A percentile compares a stretch with the other conserved stretches of the same genome.
Evolutionary conservation across 306 rosid genomes (phyloP).

Genomic region (Astragalus membranaceus): DNA sequence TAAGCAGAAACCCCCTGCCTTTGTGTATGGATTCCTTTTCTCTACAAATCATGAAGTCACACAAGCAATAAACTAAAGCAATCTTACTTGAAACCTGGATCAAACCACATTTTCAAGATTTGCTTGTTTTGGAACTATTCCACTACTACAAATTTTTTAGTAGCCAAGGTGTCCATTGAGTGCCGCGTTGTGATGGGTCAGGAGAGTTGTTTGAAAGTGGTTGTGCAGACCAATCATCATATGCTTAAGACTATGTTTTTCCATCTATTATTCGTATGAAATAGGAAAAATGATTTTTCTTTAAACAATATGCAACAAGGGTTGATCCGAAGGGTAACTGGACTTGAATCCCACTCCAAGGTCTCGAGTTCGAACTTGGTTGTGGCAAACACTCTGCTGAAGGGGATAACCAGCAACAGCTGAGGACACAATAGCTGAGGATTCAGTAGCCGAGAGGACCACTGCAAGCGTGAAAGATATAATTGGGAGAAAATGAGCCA

Average conservation of each 20-base stretch:
- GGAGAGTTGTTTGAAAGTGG: neutral
- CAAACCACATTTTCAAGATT: constrained; percentile 21
- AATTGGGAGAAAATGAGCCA: too few relatives aligned
- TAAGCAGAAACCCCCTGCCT: neutral
- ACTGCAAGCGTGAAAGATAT: too few relatives aligned
- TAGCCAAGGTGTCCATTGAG: neutral
- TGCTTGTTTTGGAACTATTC: constrained; percentile 13
- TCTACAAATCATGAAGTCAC: neutral
- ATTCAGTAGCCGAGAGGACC: too few relatives aligned
- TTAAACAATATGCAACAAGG: too few relatives aligned
- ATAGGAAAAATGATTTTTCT: too few relatives aligned
- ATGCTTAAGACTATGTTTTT: neutral
- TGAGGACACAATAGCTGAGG: too few relatives aligned
- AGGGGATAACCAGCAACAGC: too few relatives aligned
- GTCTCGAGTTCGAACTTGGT: too few relatives aligned
- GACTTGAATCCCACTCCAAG: too few relatives aligned
- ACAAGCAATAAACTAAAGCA: constrained; percentile 18
- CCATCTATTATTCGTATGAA: neutral
- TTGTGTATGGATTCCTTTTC: neutral
- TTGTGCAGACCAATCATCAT: neutral
- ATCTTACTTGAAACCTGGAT: constrained; percentile 1
- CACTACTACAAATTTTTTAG: neutral
- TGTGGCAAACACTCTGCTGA: too few relatives aligned
- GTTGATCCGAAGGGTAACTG: too few relatives aligned
- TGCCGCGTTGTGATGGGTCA: neutral